Base-by-base conservation (phyloP, 225 moss, liverwort and hornwort species). In the Sphagnum tenellum region DNA sequence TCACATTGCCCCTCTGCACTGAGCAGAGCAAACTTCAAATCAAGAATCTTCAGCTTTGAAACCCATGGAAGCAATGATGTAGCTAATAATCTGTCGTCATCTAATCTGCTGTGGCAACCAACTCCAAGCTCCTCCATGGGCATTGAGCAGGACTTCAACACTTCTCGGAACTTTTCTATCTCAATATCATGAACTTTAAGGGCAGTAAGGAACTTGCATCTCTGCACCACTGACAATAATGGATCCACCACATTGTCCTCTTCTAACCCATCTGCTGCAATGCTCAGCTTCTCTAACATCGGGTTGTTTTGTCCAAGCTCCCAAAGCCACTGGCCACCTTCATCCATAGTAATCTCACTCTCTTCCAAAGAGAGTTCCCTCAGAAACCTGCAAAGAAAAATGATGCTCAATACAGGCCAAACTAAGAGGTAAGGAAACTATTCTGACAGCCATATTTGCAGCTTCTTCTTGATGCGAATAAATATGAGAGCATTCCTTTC, bases 101-200 rank as follows among this genome's bases (percentile, higher is more conserved):
- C 79, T 9, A 49, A 73, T 1, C 9, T 44, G 55, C 55, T 68
- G 63, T 78, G 82, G 69, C 76, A 82, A 61, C 94, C 94, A 29
- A 85, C 77, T 48, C 94, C 94, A 46, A 87, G 77, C 74, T 94
- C 87, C 45, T 55, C 45, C 10, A 91, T 70, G 3, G 83, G 75
- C 8, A 71, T 57, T 4, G 55, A 1, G 8, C 79, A 69, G 67
- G 67, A 72, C 62, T 72, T 74, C 61, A 85, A 70, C 59, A 91
- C 60, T 63, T 69, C 70, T 56, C 70, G 67, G 67, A 88, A 80
- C 2, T 75, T 82, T 61, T 77, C 60, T 9, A 94, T 55, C 61
- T 91, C 82, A 64, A 94, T 77, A 47, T 90, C 90, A 50, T 71
- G 72, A 45, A 94, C 87, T 70, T 87, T 91, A 8, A 94, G 80